Evolutionary conservation across 2,329 filamentous ascomycete genomes (phyloP).

Genomic region (Fusarium oxysporum): DNA sequence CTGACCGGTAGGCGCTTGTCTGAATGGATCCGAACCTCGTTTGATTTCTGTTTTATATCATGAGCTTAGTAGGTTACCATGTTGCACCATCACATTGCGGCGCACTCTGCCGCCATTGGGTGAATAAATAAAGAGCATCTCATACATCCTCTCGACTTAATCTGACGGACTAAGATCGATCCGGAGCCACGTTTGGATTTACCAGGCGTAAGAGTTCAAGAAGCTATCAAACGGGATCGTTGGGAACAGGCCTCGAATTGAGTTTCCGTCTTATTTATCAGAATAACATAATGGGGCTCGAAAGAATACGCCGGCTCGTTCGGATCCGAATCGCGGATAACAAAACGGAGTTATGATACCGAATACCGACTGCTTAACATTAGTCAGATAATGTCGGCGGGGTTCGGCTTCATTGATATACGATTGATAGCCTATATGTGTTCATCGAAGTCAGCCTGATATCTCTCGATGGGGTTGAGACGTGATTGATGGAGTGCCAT

Average conservation of each 20-base stretch:
- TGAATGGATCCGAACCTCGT: conserved; percentile 31
- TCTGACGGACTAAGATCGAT: not conserved
- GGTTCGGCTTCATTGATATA: not conserved
- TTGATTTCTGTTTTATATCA: not conserved
- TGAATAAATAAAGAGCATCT: conserved; percentile 15
- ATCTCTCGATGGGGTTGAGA: not conserved
- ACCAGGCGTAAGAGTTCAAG: not conserved
- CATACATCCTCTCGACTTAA: not conserved
- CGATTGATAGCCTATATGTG: not conserved
- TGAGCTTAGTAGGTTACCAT: not conserved
- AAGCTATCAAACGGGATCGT: not conserved
- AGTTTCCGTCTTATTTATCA: not conserved
- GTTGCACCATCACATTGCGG: not conserved
- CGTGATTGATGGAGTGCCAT: not conserved
- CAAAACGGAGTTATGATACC: conserved; percentile 2
- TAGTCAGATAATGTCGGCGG: not conserved
- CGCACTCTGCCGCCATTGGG: conserved; percentile 5
- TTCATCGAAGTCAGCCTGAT: not conserved
- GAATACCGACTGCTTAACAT: not conserved
- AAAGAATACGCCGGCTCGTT: not conserved
- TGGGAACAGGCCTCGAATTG: not conserved
- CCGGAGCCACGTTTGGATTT: not conserved
- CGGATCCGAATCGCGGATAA: conserved; percentile 29
- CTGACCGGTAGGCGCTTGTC: conserved; percentile 8
- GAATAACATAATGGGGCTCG: not conserved